Percentiles rank a stretch among this genome's conserved stretches.
Conservation (phyloP, 2,329 filamentous ascomycete species). For the Beauveria sp. region DNA sequence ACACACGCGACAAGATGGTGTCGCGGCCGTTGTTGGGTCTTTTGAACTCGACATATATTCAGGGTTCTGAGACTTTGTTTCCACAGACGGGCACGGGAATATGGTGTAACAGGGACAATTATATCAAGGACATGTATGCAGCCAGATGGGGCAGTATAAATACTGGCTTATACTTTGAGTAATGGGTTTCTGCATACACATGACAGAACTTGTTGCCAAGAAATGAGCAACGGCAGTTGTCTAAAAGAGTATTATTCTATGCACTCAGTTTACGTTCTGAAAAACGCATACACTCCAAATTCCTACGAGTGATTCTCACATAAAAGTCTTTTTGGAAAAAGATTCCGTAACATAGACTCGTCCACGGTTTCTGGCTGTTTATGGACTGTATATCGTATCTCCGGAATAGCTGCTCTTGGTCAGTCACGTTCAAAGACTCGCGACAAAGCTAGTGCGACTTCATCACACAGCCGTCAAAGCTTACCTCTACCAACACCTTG, state of each 20-base stretch:
- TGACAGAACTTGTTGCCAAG: background rate
- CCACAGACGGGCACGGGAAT: conserved; percentile 3
- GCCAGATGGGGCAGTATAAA: background rate
- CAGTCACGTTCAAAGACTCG: background rate
- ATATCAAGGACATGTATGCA: background rate
- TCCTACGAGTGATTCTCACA: conserved; percentile 27
- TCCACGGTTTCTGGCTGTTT: background rate
- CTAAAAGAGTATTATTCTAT: background rate
- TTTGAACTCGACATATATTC: background rate
- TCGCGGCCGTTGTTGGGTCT: background rate
- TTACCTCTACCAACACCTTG: conserved; percentile 2
- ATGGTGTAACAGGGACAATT: background rate
- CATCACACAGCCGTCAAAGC: background rate
- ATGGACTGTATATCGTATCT: background rate
- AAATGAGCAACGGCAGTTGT: background rate
- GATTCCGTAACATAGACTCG: background rate
- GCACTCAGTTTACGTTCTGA: background rate
- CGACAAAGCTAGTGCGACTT: background rate
- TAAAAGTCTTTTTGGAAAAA: background rate
- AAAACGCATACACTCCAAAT: background rate
- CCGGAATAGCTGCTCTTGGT: background rate
- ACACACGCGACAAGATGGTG: background rate
- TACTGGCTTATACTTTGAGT: conserved; percentile 33
- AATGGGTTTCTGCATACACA: no score
- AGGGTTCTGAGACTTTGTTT: background rate